A percentile compares a stretch with the other conserved stretches of the same genome.
phyloP scores from a whole-genome alignment of 331 rosid species.

The Rhamnella rubrinervis region DNA sequence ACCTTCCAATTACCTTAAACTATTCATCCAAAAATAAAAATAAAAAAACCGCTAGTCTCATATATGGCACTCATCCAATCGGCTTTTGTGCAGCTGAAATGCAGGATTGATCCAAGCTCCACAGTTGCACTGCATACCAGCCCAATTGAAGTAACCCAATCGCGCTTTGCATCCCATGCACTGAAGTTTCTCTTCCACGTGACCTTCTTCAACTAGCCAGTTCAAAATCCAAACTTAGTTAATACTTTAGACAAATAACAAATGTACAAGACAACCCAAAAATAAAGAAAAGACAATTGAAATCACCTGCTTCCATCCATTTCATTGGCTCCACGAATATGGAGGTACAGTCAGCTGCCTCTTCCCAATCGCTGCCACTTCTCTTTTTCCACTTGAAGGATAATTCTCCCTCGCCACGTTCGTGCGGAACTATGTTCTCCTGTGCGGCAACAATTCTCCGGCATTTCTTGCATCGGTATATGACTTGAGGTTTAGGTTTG shows the following conservation, averaged over 20 bases:
- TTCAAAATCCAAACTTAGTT: conserved; percentile 25
- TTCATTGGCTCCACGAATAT: conserved; percentile 82
- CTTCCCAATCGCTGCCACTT: conserved; percentile 36
- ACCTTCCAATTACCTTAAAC: no score
- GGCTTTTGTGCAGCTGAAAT: conserved; percentile 77
- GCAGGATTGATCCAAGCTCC: conserved; percentile 94
- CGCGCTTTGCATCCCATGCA: conserved; percentile 85
- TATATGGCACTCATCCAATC: conserved; percentile 63
- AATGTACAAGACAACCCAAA: neutral
- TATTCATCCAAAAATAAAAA: no score
- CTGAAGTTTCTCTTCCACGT: conserved; percentile 64
- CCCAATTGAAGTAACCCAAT: conserved; percentile 86
- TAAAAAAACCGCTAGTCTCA: conserved; percentile 13
- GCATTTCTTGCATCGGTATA: conserved; percentile 80
- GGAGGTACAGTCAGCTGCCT: conserved; percentile 61
- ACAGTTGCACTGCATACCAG: conserved; percentile 87
- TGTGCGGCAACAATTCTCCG: conserved; percentile 72
- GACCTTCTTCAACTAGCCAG: conserved; percentile 70
- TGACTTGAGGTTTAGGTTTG: conserved; percentile 33
- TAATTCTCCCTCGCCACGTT: conserved; percentile 67
- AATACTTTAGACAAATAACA: conserved; percentile 10
- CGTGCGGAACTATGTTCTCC: conserved; percentile 61
- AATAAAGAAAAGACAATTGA: neutral
- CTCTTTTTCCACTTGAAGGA: conserved; percentile 76
- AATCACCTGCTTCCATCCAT: conserved; percentile 82